phyloP scores from a whole-genome alignment of 1,139 yeast species.

The Magnusiomyces paraingens region DNA sequence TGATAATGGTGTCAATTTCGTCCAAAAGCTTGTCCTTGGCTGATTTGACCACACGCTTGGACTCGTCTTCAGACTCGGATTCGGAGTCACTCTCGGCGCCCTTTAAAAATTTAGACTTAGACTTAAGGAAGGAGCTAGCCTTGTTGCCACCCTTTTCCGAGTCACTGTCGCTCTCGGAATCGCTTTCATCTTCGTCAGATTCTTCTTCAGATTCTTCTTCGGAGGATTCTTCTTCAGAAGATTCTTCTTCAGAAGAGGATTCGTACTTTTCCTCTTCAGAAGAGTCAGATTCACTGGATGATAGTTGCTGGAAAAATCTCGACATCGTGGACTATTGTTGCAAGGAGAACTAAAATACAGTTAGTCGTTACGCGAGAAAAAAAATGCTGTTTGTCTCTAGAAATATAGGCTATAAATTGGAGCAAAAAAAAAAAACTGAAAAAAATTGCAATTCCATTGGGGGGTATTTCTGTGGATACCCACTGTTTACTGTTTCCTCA shows the following conservation, averaged over 20 bases:
- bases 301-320: constrained; percentile 66
- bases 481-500: neutral
- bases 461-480: neutral
- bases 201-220: constrained; percentile 25
- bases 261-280: constrained; percentile 71
- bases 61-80: constrained; percentile 49
- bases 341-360: neutral
- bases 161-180: constrained; percentile 34
- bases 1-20: constrained; percentile 67
- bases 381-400: neutral
- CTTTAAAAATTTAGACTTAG: constrained; percentile 44
- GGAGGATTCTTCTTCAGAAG: constrained; percentile 26
- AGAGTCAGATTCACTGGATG: constrained; percentile 48
- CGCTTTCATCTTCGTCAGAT: constrained; percentile 31
- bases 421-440: neutral
- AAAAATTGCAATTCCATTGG: neutral
- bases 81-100: constrained; percentile 40
- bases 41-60: constrained; percentile 77
- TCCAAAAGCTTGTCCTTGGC: constrained; percentile 90
- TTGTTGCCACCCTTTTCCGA: constrained; percentile 33
- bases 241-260: constrained; percentile 43
- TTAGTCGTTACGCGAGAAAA: too few relatives aligned
- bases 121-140: constrained; percentile 54
- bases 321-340: constrained; percentile 43
- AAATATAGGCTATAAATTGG: neutral